Evolutionary conservation across 179 eudicot species (phyloP), one percentile per base, ranked within the genome.

Genomic region (Sideroxylon spinosum): DNA sequence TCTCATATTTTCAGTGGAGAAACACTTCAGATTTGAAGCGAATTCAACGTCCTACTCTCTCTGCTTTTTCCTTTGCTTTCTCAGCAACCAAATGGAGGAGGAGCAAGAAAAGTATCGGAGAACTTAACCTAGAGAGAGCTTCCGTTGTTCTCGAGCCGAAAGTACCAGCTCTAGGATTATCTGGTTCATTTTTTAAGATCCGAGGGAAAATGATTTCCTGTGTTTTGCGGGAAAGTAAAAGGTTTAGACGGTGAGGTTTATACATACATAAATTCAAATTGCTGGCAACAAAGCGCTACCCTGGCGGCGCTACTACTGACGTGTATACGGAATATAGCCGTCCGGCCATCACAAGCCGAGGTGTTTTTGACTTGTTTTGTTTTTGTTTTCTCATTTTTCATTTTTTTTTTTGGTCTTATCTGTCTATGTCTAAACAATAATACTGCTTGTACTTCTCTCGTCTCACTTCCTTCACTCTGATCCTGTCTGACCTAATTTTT

Each of bases 241-340:
- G 52, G 71, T 68, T 68, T 37, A 32, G 71, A 32, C 7, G 71
- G 70, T 14, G 52, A 63, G 71, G 52, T 68, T 68, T 37, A 37
- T 3, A 3, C 44, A 37, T 23, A 25, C 71, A 68, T 32, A 68
- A 37, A 68, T 68, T 68, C 71, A 68, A 68, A 32, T 68, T 37
- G 22, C 13, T 16, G 71, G 13, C 12, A 4, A 14, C 71, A 32
- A 17, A 3, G 49, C 13, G 14, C 28, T 23, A 62, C 67, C 26
- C 11, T 62, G 22, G n/a, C 6, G n/a, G 8, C 25, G 64, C 9
- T 37, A 37, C 44, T 3, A 3, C 44, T 37, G 44, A 37, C 44
- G 44, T 37, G 5, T 37, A 3, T 37, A 4, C 44, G 0, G 19
- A 7, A 60, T n/a, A 60, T 67, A 67, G 7, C 25, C 32, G 68